These are phyloP conservation scores for Chaetoceros muelleri DNA, from an alignment of 108 stramenopile genomes.

Conservation along the genomic window DNA sequence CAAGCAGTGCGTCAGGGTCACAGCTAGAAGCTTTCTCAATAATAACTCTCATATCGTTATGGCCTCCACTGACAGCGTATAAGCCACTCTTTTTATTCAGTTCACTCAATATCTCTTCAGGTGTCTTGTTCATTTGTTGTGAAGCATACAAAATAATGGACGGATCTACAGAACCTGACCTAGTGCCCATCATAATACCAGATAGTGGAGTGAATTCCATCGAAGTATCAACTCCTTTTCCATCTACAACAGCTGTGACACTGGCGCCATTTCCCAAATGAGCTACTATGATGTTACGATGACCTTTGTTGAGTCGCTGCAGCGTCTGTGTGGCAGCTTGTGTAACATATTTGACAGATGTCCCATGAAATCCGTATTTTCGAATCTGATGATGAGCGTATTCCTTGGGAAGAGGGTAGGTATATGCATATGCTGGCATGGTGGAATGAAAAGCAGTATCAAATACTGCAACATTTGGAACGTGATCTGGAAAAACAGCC, in stretches of 20 bases:
- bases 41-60: slow-evolving; percentile 25
- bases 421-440: slow-evolving; percentile 24
- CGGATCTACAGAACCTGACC: slow-evolving; percentile 38
- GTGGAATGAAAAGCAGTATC: slow-evolving; percentile 44
- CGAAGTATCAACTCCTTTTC: slow-evolving; percentile 29
- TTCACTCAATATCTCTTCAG: slow-evolving; percentile 21
- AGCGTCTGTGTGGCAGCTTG: slow-evolving; percentile 14
- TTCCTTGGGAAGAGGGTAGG: slow-evolving; percentile 30
- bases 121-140: slow-evolving; percentile 9
- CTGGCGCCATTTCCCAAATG: slow-evolving; percentile 42
- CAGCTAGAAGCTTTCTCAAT: neutral
- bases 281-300: slow-evolving; percentile 20
- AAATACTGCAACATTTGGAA: slow-evolving; percentile 39
- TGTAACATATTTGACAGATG: slow-evolving; percentile 25
- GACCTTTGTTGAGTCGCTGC: slow-evolving; percentile 2
- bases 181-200: slow-evolving; percentile 46
- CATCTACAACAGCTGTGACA: slow-evolving; percentile 22
- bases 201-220: slow-evolving; percentile 44
- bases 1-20: slow-evolving; percentile 24
- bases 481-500: slow-evolving; percentile 10
- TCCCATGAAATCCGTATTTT: slow-evolving; percentile 53
- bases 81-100: slow-evolving; percentile 43
- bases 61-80: slow-evolving; percentile 11
- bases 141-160: slow-evolving; percentile 17
- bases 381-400: slow-evolving; percentile 21